Percentiles rank a stretch among this genome's conserved stretches.
Conservation (phyloP, 2,329 filamentous ascomycete species). For the Aureobasidium sp. region DNA sequence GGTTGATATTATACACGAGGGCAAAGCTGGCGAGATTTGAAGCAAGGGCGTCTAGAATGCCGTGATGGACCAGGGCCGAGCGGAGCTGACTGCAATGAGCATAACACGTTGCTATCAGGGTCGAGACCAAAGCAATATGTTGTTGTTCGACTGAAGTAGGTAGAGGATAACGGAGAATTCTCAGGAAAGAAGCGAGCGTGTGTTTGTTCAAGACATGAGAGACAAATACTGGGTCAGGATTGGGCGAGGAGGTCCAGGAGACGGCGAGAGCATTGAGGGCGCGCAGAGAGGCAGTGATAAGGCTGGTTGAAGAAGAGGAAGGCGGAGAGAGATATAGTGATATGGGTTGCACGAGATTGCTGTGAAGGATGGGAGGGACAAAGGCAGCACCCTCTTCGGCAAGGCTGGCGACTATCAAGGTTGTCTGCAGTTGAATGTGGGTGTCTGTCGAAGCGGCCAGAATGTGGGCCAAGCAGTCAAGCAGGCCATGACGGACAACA, state of each 20-base stretch:
- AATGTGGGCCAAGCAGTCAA: slow-evolving; percentile 54
- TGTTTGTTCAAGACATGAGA: slow-evolving; percentile 53
- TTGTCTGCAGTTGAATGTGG: slow-evolving; percentile 64
- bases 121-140: slow-evolving; percentile 55
- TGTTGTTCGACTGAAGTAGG: slow-evolving; percentile 48
- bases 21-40: slow-evolving; percentile 51
- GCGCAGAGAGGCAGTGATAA: slow-evolving; percentile 67
- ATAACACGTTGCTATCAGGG: slow-evolving; percentile 55
- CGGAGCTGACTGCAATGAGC: slow-evolving; percentile 21
- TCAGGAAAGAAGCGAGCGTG: slow-evolving; percentile 53
- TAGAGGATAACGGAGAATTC: slow-evolving; percentile 56
- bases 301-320: slow-evolving; percentile 53
- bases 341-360: slow-evolving; percentile 13
- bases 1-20: slow-evolving; percentile 16
- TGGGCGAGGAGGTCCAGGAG: slow-evolving; percentile 37
- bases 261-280: slow-evolving; percentile 65
- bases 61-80: slow-evolving; percentile 57
- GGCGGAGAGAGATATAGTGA: slow-evolving; percentile 35
- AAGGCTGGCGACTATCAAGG: slow-evolving; percentile 77
- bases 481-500: slow-evolving; percentile 63
- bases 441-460: slow-evolving; percentile 50
- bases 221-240: slow-evolving; percentile 11
- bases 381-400: slow-evolving; percentile 57
- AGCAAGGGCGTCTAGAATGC: slow-evolving; percentile 72
- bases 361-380: slow-evolving; percentile 17